Evolutionary conservation across 805 yeast genomes (phyloP).

Genomic region (Candida coleopterorum): DNA sequence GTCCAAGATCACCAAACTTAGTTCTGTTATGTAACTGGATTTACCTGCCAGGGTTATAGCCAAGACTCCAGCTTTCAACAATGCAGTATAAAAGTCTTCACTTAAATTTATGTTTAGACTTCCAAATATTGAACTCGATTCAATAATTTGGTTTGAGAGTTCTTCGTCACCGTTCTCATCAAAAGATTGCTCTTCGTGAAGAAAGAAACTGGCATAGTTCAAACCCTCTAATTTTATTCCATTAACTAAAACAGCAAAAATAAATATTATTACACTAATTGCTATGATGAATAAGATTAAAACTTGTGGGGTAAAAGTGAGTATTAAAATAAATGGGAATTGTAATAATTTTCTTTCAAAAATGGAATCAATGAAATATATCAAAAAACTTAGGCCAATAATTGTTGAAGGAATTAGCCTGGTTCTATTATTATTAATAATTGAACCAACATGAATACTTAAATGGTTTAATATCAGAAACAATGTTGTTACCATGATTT

Average conservation of each 20-base stretch:
- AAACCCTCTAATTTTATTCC: slow-evolving; percentile 34
- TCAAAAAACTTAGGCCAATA: slow-evolving; percentile 50
- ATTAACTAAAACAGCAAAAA: slow-evolving; percentile 56
- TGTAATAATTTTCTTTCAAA: slow-evolving; percentile 36
- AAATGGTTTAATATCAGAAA: slow-evolving; percentile 58
- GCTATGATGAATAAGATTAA: slow-evolving; percentile 45
- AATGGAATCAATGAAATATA: slow-evolving; percentile 36
- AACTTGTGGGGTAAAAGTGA: slow-evolving; percentile 67
- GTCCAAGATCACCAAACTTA: slow-evolving; percentile 45
- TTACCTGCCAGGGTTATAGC: slow-evolving; percentile 65
- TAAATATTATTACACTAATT: slow-evolving; percentile 50
- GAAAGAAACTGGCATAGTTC: slow-evolving; percentile 31
- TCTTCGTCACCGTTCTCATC: slow-evolving; percentile 14
- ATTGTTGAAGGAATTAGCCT: slow-evolving; percentile 61
- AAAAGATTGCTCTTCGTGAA: slow-evolving; percentile 15
- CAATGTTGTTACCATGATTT: slow-evolving; percentile 45
- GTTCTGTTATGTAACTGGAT: slow-evolving; percentile 60
- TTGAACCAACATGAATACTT: slow-evolving; percentile 57
- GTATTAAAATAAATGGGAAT: slow-evolving; percentile 52
- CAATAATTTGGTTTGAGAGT: slow-evolving; percentile 10
- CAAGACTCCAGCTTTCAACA: slow-evolving; percentile 55
- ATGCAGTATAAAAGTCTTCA: slow-evolving; percentile 65
- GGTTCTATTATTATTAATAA: slow-evolving; percentile 47
- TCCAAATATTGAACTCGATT: slow-evolving; percentile 12
- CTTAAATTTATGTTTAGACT: slow-evolving; percentile 37